A percentile compares a stretch with the other conserved stretches of the same genome.
These are phyloP conservation scores for Exophiala viscosa DNA, from an alignment of 2,329 filamentous ascomycete genomes.

Conservation along the genomic window DNA sequence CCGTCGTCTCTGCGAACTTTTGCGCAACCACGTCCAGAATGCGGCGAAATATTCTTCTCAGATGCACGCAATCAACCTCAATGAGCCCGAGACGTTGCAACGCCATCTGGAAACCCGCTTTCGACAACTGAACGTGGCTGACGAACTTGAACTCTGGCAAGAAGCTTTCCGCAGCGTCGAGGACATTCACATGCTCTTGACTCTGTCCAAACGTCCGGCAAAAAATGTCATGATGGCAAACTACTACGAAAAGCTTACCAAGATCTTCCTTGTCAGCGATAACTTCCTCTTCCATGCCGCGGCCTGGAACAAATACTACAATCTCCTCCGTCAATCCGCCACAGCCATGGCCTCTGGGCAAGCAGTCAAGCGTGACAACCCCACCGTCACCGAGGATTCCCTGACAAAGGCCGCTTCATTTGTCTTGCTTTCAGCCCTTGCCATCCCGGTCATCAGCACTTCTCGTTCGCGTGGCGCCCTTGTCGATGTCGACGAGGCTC, in stretches of 20 bases:
- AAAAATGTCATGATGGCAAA: slow-evolving; percentile 99
- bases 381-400: slow-evolving; percentile 80
- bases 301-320: slow-evolving; percentile 96
- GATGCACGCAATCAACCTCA: slow-evolving; percentile 99
- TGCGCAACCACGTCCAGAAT: slow-evolving; percentile 97
- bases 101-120: slow-evolving; percentile 97
- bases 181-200: slow-evolving; percentile 96
- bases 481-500: slow-evolving; percentile 92
- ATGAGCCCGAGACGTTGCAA: slow-evolving; percentile 94
- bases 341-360: slow-evolving; percentile 77
- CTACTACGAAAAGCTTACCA: slow-evolving; percentile 98
- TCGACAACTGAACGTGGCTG: slow-evolving; percentile 95
- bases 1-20: slow-evolving; percentile 93
- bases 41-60: slow-evolving; percentile 98
- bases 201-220: slow-evolving; percentile 92
- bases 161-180: slow-evolving; percentile 99
- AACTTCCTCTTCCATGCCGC: slow-evolving; percentile 99
- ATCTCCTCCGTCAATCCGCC: slow-evolving; percentile 86
- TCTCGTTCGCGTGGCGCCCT: slow-evolving; percentile 91
- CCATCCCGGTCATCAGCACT: slow-evolving; percentile 99
- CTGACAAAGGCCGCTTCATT: slow-evolving; percentile 94
- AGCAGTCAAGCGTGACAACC: slow-evolving; percentile 91
- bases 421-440: slow-evolving; percentile 86
- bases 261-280: slow-evolving; percentile 97
- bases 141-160: slow-evolving; percentile 97